A percentile compares a stretch with the other conserved stretches of the same genome.
Conservation (phyloP, 805 yeast genomes). For the Osmozyma mogii region DNA sequence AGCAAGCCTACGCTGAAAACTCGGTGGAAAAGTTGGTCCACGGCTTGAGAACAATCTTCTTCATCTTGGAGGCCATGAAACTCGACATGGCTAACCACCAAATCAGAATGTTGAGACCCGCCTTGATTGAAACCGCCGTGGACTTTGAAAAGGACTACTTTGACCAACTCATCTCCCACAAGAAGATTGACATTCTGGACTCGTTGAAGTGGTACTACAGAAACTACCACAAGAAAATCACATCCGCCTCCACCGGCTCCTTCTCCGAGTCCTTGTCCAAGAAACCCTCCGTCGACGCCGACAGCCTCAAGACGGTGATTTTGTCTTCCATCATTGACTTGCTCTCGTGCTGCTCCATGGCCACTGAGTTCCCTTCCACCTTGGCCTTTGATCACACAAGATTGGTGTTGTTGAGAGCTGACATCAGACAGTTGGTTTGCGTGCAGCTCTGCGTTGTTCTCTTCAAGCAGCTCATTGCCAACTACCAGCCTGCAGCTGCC, state of each 20-base stretch:
- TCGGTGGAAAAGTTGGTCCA: slow-evolving; percentile 52
- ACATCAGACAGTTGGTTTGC: slow-evolving; percentile 78
- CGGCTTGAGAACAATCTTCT: slow-evolving; percentile 70
- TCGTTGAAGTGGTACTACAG: slow-evolving; percentile 60
- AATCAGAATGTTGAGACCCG: slow-evolving; percentile 76
- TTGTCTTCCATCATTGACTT: slow-evolving; percentile 52
- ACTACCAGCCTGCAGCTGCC: slow-evolving; percentile 22
- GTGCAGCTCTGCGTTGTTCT: slow-evolving; percentile 64
- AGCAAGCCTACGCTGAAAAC: slow-evolving; percentile 38
- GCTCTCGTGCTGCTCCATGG: slow-evolving; percentile 73
- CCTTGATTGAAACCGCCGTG: slow-evolving; percentile 76
- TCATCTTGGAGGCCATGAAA: slow-evolving; percentile 88
- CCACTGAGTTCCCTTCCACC: slow-evolving; percentile 74
- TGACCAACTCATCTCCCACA: slow-evolving; percentile 41
- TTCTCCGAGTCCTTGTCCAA: slow-evolving; percentile 2
- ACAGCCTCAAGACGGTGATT: slow-evolving; percentile 30
- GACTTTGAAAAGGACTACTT: slow-evolving; percentile 86
- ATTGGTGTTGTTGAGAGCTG: slow-evolving; percentile 70
- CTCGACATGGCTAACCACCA: slow-evolving; percentile 94
- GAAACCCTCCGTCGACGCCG: slow-evolving; percentile 9
- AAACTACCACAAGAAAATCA: slow-evolving; percentile 18
- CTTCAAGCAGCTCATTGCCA: slow-evolving; percentile 56
- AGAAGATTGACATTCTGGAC: slow-evolving; percentile 52
- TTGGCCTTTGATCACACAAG: slow-evolving; percentile 80
- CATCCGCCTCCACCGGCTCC: too few species aligned